Conservation (phyloP, 2,329 filamentous ascomycete genomes). For the Magnaporthiopsis incrustans region DNA sequence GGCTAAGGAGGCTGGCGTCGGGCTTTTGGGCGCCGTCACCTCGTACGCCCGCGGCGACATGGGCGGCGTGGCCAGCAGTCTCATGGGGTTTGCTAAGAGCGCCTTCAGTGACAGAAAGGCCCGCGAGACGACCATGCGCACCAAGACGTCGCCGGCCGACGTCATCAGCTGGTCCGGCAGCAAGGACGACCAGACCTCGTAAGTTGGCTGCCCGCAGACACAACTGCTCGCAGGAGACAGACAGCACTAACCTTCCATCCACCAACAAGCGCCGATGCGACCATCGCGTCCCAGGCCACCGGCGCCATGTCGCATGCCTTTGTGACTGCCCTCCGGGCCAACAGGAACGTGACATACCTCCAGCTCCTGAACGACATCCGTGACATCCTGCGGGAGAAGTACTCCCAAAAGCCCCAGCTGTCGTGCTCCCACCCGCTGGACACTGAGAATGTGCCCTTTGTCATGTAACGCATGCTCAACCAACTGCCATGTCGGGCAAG, state of each 20-base stretch:
- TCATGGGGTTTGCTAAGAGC: conserved; percentile 83
- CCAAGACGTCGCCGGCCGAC: conserved; percentile 90
- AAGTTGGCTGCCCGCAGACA: too few species aligned
- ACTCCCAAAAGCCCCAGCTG: conserved; percentile 90
- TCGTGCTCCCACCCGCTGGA: conserved; percentile 93
- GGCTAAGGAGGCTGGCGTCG: conserved; percentile 59
- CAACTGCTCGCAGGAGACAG: neutral
- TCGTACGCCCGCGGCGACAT: conserved; percentile 65
- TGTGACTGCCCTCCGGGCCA: conserved; percentile 82
- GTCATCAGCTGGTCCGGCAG: conserved; percentile 97
- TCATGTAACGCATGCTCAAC: neutral
- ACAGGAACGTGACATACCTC: conserved; percentile 92
- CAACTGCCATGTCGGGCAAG: too few species aligned
- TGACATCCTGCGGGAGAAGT: conserved; percentile 78
- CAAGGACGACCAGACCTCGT: conserved; percentile 94
- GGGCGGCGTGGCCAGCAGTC: conserved; percentile 69
- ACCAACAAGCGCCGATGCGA: conserved; percentile 63
- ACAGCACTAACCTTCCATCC: neutral
- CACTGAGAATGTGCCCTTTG: conserved; percentile 31
- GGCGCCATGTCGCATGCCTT: conserved; percentile 99
- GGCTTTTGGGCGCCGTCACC: conserved; percentile 50
- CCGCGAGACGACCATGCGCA: conserved; percentile 70
- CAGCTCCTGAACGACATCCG: conserved; percentile 93
- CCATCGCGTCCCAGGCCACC: conserved; percentile 79
- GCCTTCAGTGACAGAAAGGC: conserved; percentile 74